Base-by-base conservation (phyloP, 2,329 filamentous ascomycete genomes). In the Anisogramma anomala region DNA sequence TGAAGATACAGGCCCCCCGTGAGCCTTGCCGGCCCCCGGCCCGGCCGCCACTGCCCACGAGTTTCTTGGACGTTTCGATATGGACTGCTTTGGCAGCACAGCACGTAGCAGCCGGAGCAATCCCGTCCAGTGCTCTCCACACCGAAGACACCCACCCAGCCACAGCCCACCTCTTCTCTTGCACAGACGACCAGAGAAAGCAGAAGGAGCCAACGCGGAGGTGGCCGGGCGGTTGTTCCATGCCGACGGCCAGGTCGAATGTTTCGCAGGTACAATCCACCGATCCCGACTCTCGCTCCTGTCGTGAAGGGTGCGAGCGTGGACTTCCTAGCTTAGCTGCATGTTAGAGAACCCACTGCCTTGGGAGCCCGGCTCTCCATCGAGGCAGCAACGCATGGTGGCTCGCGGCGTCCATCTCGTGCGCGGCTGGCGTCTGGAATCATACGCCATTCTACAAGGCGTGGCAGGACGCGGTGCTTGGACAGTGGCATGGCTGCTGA, bases 371-470 rank as follows among this genome's bases (percentile, higher is more conserved):
- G 1, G 19, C 22, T 7, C 3, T n/a, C 5, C 8, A 2, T 14
- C 6, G 11, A 46, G 44, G 40, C 13, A 46, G 40, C 25, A 46
- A 46, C 22, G 40, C 40, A 10, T 46, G 44, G 44, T 46, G 44
- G 44, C 44, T 46, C 18, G 44, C 40, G 13, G 40, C 43, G 48
- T 50, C 67, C 31, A 69, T 62, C 50, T 79, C 45, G 60, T 78
- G 25, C 66, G 76, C 13, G 64, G 77, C 35, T 78, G 74, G 75
- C 73, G 74, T 3, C 79, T 79, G 35, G 4, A 48, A 46, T 15
- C 46, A 48, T 26, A 41, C 41, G 9, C 39, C 43, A 5, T 30
- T 33, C 30, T 43, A 43, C 26, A 38, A 41, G n/a, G 43, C 41
- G 3, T 49, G 45, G 45, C 41, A 47, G 30, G 45, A 49, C 8